Evolutionary conservation across 163 green algal genomes (phyloP).

Genomic region (Scenedesmus sp.): DNA sequence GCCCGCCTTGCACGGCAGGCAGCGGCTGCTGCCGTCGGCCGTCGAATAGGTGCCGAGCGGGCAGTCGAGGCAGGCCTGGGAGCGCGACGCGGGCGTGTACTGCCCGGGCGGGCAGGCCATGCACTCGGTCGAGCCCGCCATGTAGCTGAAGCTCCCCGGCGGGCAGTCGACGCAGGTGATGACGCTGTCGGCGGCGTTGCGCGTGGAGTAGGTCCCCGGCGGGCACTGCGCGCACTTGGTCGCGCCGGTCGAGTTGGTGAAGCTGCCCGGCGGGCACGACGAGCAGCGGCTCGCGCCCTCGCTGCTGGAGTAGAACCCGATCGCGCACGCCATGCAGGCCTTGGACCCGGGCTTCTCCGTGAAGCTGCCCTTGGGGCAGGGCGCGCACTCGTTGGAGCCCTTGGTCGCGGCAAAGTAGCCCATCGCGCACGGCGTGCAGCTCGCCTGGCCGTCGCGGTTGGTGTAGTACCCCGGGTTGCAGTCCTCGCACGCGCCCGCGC

Average conservation of each 20-base stretch:
- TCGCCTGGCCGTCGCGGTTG: slow-evolving; percentile 27
- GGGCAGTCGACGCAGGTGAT: slow-evolving; percentile 44
- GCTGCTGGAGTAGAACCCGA: slow-evolving; percentile 32
- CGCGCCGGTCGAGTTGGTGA: slow-evolving; percentile 34
- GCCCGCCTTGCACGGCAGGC: slow-evolving; percentile 34
- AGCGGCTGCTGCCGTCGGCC: slow-evolving; percentile 18
- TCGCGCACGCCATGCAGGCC: slow-evolving; percentile 31
- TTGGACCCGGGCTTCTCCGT: slow-evolving; percentile 28
- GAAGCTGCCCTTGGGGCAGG: slow-evolving; percentile 27
- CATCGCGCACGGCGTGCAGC: slow-evolving; percentile 31
- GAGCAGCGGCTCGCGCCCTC: slow-evolving; percentile 23
- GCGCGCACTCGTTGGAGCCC: slow-evolving; percentile 3
- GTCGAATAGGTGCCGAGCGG: slow-evolving; percentile 40
- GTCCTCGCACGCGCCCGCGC: neutral
- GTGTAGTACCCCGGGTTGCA: slow-evolving; percentile 41
- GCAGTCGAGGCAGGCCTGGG: slow-evolving; percentile 20
- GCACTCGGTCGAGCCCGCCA: slow-evolving; percentile 36
- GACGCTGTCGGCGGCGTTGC: slow-evolving; percentile 1
- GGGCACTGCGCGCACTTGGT: slow-evolving; percentile 21
- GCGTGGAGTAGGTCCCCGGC: slow-evolving; percentile 42
- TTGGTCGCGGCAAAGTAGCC: slow-evolving; percentile 13
- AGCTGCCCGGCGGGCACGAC: slow-evolving; percentile 35
- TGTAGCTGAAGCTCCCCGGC: slow-evolving; percentile 32
- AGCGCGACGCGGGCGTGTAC: slow-evolving; percentile 2
- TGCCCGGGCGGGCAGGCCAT: slow-evolving; percentile 30